These are phyloP conservation scores for Clavispora carvajalis DNA, from an alignment of 805 yeast species.

Conservation along the genomic window DNA sequence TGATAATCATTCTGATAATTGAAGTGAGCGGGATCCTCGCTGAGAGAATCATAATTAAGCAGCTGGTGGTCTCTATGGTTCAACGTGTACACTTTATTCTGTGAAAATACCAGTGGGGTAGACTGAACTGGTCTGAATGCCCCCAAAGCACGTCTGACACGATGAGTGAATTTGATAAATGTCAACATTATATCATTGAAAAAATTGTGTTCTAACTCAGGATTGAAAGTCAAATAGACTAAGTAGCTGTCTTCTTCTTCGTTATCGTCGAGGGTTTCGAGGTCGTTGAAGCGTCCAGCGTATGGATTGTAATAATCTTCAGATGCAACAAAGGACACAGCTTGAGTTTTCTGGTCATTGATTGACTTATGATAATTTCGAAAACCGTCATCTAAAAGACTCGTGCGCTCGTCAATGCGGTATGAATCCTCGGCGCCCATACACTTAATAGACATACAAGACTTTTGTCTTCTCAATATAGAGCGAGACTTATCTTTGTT, in stretches of 20 bases:
- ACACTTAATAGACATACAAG: conserved; percentile 11
- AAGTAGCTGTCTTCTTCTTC: conserved; percentile 20
- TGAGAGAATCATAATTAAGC: conserved; percentile 27
- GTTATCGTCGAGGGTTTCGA: conserved; percentile 12
- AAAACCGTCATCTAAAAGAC: background rate
- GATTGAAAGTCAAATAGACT: conserved; percentile 17
- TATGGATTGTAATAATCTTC: conserved; percentile 3
- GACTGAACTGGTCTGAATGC: conserved; percentile 1
- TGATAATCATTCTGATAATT: conserved; percentile 19
- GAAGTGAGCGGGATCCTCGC: conserved; percentile 26
- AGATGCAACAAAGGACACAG: background rate
- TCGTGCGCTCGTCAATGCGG: background rate
- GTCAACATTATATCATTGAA: conserved; percentile 18
- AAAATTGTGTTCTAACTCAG: conserved; percentile 14
- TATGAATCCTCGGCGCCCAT: background rate
- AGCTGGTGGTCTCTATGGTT: conserved; percentile 7
- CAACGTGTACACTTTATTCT: background rate
- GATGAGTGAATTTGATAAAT: conserved; percentile 19
- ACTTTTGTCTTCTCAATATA: conserved; percentile 14
- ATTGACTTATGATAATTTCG: background rate
- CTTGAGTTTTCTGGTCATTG: background rate
- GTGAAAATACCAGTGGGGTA: too few relatives aligned
- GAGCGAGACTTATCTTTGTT: conserved; percentile 13
- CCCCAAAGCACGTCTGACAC: conserved; percentile 7
- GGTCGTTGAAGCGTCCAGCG: conserved; percentile 6